Evolutionary conservation across 805 yeast genomes (phyloP).

Genomic region (Candida maltosa): DNA sequence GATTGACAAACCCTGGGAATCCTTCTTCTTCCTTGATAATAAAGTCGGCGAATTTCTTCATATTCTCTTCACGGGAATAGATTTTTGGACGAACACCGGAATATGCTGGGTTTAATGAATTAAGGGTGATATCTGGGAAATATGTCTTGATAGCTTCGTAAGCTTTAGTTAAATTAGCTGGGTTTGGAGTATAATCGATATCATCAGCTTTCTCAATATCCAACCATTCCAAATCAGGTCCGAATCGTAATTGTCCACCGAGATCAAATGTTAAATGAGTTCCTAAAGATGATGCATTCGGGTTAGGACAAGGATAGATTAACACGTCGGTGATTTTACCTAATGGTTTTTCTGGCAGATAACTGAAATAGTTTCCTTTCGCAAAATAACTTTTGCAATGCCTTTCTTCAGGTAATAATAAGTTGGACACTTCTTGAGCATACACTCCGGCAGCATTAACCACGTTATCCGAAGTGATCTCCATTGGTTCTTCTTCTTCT

Average conservation of each 20-base stretch:
- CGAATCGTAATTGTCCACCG: conserved; percentile 77
- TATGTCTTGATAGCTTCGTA: conserved; percentile 56
- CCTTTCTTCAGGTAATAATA: conserved; percentile 61
- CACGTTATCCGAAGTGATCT: conserved; percentile 52
- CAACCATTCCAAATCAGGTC: conserved; percentile 88
- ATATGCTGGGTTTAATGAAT: conserved; percentile 62
- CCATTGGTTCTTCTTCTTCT: conserved; percentile 21
- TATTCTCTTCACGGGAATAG: conserved; percentile 37
- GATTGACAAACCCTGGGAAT: conserved; percentile 73
- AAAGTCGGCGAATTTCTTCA: conserved; percentile 62
- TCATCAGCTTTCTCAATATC: conserved; percentile 28
- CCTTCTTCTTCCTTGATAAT: conserved; percentile 67
- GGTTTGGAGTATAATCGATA: conserved; percentile 47
- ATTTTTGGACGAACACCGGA: conserved; percentile 85
- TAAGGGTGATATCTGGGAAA: conserved; percentile 54
- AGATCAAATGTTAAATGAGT: conserved; percentile 83
- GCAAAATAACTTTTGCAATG: conserved; percentile 65
- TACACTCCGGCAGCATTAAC: conserved; percentile 78
- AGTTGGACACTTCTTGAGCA: conserved; percentile 69
- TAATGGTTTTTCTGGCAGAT: conserved; percentile 44
- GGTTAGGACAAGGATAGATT: conserved; percentile 76
- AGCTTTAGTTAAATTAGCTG: conserved; percentile 51
- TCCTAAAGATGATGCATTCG: conserved; percentile 72
- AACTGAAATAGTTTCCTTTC: conserved; percentile 79
- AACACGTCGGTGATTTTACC: conserved; percentile 26